Base-by-base conservation (phyloP, 2,329 filamentous ascomycete species). In the Ophiostoma novo-ulmi region DNA sequence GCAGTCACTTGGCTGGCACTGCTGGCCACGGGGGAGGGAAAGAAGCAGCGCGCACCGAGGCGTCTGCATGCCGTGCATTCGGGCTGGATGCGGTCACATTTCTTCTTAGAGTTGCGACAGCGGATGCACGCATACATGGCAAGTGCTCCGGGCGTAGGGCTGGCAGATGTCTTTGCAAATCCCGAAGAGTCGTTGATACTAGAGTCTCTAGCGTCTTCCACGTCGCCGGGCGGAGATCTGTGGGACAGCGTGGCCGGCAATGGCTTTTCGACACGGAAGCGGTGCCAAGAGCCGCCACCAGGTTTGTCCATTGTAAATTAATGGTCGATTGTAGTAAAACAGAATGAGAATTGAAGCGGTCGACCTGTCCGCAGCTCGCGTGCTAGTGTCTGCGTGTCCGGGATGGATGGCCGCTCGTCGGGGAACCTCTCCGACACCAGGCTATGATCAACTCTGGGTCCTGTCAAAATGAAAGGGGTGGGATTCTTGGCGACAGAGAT, bases 51-150 rank as follows among this genome's bases (percentile, higher is more conserved):
- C 63, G 80, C 77, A 22, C 79, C 80, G 11, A 80, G 79, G 39
- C 76, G 77, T 66, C 78, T 77, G 73, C 81, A 82, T 1, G 81
- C 76, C 5, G 78, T 77, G 74, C 81, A 83, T 17, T 76, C 76
- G 35, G 79, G 81, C 72, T 79, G 79, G 0, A 80, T 81, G 52
- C 80, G 77, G 65, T 79, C 81, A 74, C 81, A 83, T 71, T 80
- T 81, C 77, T 83, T 83, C 76, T 83, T 83, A 75, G 82, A 81
- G 73, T 76, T 78, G 65, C 81, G 80, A 74, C 81, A 83, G 52
- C 81, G 78, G 69, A 81, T 80, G 73, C 81, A 83, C 65, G 69
- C 69, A 38, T 70, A 70, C 65, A 70, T 68, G 20, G 69, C 69
- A 14, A 81, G 78, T 17, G 63, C 61, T 10, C 69, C 69, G 44